A percentile compares a stretch with the other conserved stretches of the same genome.
phyloP scores from a whole-genome alignment of 2,329 filamentous ascomycete genomes.

The Teratosphaeria nubilosa region DNA sequence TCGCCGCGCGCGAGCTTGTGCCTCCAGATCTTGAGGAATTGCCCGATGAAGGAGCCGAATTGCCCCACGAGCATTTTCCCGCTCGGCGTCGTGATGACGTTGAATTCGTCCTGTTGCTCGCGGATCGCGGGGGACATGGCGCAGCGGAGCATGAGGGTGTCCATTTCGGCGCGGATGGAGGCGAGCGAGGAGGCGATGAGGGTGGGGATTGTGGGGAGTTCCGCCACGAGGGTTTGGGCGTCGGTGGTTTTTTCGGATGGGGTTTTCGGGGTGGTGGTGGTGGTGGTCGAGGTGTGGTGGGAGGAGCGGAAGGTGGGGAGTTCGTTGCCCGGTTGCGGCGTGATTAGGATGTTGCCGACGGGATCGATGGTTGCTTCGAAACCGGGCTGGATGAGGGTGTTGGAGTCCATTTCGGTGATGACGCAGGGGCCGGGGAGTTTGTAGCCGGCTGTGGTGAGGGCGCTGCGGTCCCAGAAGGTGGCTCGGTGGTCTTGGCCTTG shows the following conservation, averaged over 20 bases:
- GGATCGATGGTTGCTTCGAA: conserved; percentile 14
- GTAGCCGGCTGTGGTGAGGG: conserved; percentile 14
- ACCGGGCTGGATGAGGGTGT: conserved; percentile 16
- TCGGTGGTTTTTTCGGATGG: conserved; percentile 12
- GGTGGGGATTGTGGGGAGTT: conserved; percentile 16
- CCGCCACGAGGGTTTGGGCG: conserved; percentile 15
- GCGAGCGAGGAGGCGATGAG: conserved; percentile 16
- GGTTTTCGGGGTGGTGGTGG: no score
- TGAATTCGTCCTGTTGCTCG: conserved; percentile 21
- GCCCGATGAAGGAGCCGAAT: conserved; percentile 18
- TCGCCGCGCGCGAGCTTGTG: conserved; percentile 14
- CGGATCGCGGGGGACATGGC: conserved; percentile 20
- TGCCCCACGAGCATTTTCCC: conserved; percentile 19
- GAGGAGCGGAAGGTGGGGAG: conserved; percentile 15
- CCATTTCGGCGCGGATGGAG: conserved; percentile 17
- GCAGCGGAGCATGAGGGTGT: conserved; percentile 19
- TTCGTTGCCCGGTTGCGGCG: conserved; percentile 15
- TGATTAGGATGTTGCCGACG: conserved; percentile 19
- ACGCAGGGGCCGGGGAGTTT: conserved; percentile 16
- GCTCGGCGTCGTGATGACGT: conserved; percentile 17
- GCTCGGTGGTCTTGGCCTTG: conserved; percentile 16
- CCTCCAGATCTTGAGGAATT: conserved; percentile 20
- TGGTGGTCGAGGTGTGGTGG: no score
- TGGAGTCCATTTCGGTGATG: conserved; percentile 18
- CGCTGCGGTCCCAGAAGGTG: conserved; percentile 14